These are phyloP conservation scores for Aspergillus campestris DNA, from an alignment of 495 filamentous ascomycete species.

Conservation along the genomic window DNA sequence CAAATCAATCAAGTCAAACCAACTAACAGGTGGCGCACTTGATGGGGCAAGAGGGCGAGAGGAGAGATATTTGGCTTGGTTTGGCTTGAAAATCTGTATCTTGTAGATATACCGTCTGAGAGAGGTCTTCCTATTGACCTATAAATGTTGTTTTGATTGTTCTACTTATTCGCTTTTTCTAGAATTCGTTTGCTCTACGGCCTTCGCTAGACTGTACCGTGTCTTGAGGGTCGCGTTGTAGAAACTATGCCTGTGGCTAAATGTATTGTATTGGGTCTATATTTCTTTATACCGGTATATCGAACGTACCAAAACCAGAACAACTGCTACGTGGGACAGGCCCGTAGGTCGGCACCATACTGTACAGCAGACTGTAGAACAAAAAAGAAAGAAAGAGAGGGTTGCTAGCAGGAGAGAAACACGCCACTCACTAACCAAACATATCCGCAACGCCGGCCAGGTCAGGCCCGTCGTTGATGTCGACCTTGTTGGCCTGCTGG, in stretches of 20 bases:
- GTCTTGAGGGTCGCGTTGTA: no score
- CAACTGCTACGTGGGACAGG: neutral
- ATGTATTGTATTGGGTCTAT: no score
- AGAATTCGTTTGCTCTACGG: neutral
- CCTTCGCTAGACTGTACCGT: no score
- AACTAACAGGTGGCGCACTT: neutral
- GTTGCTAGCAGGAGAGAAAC: no score
- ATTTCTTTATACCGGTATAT: neutral
- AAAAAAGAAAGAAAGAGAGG: neutral
- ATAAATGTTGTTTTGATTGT: conserved; percentile 20
- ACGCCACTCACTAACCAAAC: conserved; percentile 41
- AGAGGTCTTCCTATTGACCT: conserved; percentile 19
- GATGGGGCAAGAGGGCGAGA: neutral
- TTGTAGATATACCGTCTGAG: conserved; percentile 38
- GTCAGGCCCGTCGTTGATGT: conserved; percentile 52
- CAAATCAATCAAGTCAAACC: no score
- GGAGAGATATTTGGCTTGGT: neutral
- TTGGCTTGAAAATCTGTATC: conserved; percentile 7
- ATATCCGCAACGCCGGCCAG: conserved; percentile 59
- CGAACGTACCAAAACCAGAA: neutral
- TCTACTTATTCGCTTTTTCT: conserved; percentile 1
- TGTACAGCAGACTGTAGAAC: conserved; percentile 2
- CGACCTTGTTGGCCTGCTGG: conserved; percentile 34
- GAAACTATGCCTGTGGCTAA: no score
- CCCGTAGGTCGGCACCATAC: conserved; percentile 2